phyloP scores from a whole-genome alignment of 495 filamentous ascomycete species.

The Haplographium delicatum region DNA sequence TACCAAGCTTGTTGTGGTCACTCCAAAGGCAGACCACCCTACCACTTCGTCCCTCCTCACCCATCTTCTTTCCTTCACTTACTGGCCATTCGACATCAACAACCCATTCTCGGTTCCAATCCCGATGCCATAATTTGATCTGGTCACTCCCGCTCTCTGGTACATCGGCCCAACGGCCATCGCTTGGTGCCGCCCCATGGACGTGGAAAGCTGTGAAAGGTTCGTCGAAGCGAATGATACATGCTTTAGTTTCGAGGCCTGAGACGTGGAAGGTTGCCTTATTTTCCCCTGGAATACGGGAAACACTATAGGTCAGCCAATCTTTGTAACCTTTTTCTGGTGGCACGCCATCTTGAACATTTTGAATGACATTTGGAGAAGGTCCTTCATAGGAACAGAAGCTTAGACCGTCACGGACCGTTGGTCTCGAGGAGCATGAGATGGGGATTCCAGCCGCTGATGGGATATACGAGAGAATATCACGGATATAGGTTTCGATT shows the following conservation, averaged over 20 bases:
- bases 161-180: constrained; percentile 53
- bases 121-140: constrained; percentile 63
- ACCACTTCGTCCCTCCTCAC: constrained; percentile 51
- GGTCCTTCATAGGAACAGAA: constrained; percentile 70
- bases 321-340: constrained; percentile 41
- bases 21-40: constrained; percentile 80
- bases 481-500: constrained; percentile 62
- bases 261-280: constrained; percentile 53
- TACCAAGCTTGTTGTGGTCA: constrained; percentile 65
- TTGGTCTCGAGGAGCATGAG: constrained; percentile 37
- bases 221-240: constrained; percentile 57
- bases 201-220: constrained; percentile 60
- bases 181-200: constrained; percentile 42
- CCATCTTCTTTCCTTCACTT: constrained; percentile 12
- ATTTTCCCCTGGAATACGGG: constrained; percentile 32
- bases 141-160: constrained; percentile 36
- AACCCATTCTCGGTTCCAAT: constrained; percentile 69
- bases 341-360: constrained; percentile 34
- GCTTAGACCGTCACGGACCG: constrained; percentile 37
- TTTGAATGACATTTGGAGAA: constrained; percentile 51
- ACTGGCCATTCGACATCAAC: constrained; percentile 66
- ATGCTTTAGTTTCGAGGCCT: constrained; percentile 64
- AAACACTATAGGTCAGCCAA: constrained; percentile 61
- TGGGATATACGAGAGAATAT: constrained; percentile 63
- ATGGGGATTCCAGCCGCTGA: constrained; percentile 59